phyloP scores from a whole-genome alignment of 2,329 filamentous ascomycete species.

The Scedosporium minutisporum region DNA sequence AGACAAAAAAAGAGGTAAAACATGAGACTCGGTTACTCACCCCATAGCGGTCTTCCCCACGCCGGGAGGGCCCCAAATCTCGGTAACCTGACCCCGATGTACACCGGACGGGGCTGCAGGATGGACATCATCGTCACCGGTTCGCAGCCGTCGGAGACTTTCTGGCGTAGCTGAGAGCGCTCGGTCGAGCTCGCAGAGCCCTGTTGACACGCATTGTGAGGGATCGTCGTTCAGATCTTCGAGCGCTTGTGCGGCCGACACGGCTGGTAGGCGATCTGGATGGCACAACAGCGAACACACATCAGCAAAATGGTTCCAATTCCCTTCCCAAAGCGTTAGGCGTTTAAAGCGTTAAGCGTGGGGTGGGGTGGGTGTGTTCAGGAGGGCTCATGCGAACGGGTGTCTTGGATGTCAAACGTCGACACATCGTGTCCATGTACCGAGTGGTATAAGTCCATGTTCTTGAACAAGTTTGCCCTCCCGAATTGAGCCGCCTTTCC shows the following conservation, averaged over 20 bases:
- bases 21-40: constrained; percentile 36
- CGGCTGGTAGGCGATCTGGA: constrained; percentile 64
- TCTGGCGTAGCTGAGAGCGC: constrained; percentile 21
- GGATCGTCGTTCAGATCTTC: constrained; percentile 45
- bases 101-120: constrained; percentile 30
- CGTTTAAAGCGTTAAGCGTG: background rate
- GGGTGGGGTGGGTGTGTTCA: background rate
- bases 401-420: constrained; percentile 46
- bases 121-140: constrained; percentile 17
- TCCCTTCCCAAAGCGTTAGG: too few species aligned
- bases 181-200: constrained; percentile 42
- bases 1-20: background rate
- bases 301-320: background rate
- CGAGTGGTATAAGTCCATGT: constrained; percentile 46
- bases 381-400: constrained; percentile 31
- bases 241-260: constrained; percentile 66
- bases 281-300: background rate
- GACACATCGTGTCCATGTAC: constrained; percentile 51
- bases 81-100: constrained; percentile 67
- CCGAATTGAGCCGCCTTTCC: background rate
- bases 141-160: background rate
- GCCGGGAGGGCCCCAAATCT: constrained; percentile 81
- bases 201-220: constrained; percentile 44
- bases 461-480: background rate
- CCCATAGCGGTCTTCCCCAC: constrained; percentile 76